Base-by-base conservation (phyloP, 2,329 filamentous ascomycete species). In the Helicocarpus griseus region DNA sequence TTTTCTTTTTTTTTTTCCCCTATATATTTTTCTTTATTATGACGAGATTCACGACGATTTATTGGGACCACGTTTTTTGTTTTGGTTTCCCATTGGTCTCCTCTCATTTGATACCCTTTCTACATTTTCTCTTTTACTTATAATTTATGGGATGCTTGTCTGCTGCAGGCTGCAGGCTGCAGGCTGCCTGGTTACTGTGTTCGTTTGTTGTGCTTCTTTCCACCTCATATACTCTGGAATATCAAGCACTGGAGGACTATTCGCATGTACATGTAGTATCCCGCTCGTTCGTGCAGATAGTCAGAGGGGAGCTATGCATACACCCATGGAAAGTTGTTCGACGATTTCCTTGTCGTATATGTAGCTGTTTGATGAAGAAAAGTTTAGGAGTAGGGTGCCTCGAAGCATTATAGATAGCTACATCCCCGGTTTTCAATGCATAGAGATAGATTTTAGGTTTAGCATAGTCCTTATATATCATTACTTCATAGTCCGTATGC, bases 51-150 rank as follows among this genome's bases (percentile, higher is more conserved):
- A 48, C 17, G 35, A 41, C 31, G 38, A 47, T 49, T 56, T 44
- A 54, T 54, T 55, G 54, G 56, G 33, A 57, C 53, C 53, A 54
- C 55, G 53, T 55, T 44, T 46, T 22, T 22, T 3, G 26, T 24
- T 29, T 22, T 35, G 31, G 31, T 11, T 11, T 35, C 9, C 17
- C 29, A 33, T 26, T n/a, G 14, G 48, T 44, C 39, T 51, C 26
- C 46, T 51, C 49, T 51, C 41, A 46, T 52, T 56, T 54, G 55
- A 58, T 58, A 58, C 56, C 55, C 53, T 53, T 49, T 54, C 41
- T 39, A 26, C 26, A 49, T 49, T 33, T 24, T 50, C 28, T 48
- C 48, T 40, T 48, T 36, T 44, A 31, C 33, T 21, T 36, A 39
- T 28, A 44, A 13, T 24, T 22, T 31, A 17, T 45, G 17, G 35